Conservation (phyloP, 139 green algal genomes). For the Chlorella vulgaris region DNA sequence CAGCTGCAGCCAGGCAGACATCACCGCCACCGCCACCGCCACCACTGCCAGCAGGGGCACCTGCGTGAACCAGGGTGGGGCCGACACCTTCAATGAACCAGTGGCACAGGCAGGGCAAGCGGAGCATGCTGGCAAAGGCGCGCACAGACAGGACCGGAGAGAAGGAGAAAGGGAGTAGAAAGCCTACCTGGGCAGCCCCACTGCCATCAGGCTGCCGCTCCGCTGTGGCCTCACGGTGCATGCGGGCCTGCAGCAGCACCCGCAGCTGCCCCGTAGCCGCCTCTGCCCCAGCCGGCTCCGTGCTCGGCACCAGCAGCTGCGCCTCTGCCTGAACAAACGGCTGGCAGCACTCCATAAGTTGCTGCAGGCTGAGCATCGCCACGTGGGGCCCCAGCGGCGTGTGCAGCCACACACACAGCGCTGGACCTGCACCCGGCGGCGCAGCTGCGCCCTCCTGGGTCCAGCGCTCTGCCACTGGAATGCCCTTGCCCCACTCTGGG, state of each 20-base stretch:
- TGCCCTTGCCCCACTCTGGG: background rate
- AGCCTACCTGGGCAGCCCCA: no score
- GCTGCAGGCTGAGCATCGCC: background rate
- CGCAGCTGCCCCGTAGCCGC: background rate
- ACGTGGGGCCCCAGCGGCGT: background rate
- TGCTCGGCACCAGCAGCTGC: background rate
- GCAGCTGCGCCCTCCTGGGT: background rate
- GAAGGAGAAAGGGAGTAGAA: no score
- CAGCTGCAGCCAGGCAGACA: conserved; percentile 4
- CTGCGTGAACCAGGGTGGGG: no score
- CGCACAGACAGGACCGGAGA: no score
- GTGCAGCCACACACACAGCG: background rate
- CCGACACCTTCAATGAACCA: no score
- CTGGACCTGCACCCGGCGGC: background rate
- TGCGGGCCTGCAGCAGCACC: background rate
- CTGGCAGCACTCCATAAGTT: background rate
- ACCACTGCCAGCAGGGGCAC: background rate
- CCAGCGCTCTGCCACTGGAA: background rate
- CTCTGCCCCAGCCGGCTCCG: background rate
- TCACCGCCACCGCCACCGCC: background rate
- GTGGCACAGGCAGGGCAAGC: no score
- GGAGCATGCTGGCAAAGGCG: no score
- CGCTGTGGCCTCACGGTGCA: no score
- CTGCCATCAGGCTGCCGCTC: no score
- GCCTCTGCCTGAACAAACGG: background rate